Base-by-base conservation (phyloP, 768 basidiomycete genomes). In the Pisolithus sp. region DNA sequence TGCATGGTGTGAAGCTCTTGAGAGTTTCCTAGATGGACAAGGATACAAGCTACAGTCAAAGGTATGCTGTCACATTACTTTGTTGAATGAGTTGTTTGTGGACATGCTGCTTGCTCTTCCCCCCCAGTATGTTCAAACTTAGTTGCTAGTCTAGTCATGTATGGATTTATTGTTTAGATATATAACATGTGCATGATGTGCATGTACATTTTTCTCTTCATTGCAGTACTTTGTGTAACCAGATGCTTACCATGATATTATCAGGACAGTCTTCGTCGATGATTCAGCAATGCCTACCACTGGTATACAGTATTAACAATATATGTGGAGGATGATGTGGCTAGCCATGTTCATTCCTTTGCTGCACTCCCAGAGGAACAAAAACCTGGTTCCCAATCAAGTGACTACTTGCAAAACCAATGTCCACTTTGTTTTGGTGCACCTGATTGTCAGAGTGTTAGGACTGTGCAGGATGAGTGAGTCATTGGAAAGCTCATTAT, bases 191-290 rank as follows among this genome's bases (percentile, higher is more conserved):
- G n/a, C n/a, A n/a, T n/a, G n/a, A 24, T 24, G 23, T 24, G 23
- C 23, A 24, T 24, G 26, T 26, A 26, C 26, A 26, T 26, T 26
- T 26, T 26, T 26, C 26, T 26, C 26, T 26, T 26, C 7, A 26
- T 26, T 26, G 26, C 26, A 26, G 26, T 26, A 26, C 26, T 5
- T 26, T 26, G 26, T 26, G 26, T 26, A 26, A 7, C 26, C 26
- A 4, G 26, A 26, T 4, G 7, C 26, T 26, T 26, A 26, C 26
- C 2, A 26, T 26, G 26, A 26, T 26, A 21, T 36, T 45, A 44
- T 7, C 54, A 68, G 65, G 59, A 65, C 37, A 54, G 59, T 21
- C 55, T 69, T 28, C 47, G 58, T 5, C 44, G 53, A 38, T 36
- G 58, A 13, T 67, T 68, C 31, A 41, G 57, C 7, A 62, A 60